Evolutionary conservation across 2,329 filamentous ascomycete species (phyloP).

Genomic region (Fusarium piperis): DNA sequence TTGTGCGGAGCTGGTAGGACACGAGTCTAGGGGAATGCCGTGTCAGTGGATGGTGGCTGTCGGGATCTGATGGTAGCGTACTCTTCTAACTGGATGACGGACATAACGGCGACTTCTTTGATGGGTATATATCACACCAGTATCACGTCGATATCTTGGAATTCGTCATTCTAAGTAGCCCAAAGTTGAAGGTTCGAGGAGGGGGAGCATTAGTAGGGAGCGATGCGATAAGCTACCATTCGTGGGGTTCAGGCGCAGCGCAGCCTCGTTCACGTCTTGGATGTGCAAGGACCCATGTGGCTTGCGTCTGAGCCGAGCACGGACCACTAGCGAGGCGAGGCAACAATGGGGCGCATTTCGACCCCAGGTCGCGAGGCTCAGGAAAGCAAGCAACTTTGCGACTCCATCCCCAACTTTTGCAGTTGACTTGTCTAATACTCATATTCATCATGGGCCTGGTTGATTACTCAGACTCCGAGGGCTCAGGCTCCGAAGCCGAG

Average conservation of each 20-base stretch:
- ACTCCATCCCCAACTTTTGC: neutral
- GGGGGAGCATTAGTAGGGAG: slow-evolving; percentile 7
- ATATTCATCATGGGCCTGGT: slow-evolving; percentile 75
- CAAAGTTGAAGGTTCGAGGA: neutral
- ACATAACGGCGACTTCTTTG: slow-evolving; percentile 42
- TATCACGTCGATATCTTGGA: slow-evolving; percentile 27
- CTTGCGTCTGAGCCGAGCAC: slow-evolving; percentile 26
- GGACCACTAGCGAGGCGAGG: slow-evolving; percentile 19
- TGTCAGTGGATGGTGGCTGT: slow-evolving; percentile 32
- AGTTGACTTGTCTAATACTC: neutral
- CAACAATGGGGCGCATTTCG: slow-evolving; percentile 19
- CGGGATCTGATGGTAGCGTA: slow-evolving; percentile 30
- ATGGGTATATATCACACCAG: slow-evolving; percentile 4
- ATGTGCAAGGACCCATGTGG: slow-evolving; percentile 26
- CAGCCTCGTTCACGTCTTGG: slow-evolving; percentile 29
- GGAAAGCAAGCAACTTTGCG: slow-evolving; percentile 13
- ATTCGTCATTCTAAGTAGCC: slow-evolving; percentile 7
- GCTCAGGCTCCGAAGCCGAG: slow-evolving; percentile 70
- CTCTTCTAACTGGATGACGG: slow-evolving; percentile 53
- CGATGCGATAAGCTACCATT: slow-evolving; percentile 18
- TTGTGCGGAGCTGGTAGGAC: slow-evolving; percentile 82
- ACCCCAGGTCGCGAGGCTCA: slow-evolving; percentile 5
- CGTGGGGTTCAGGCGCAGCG: slow-evolving; percentile 34
- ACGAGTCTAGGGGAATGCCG: slow-evolving; percentile 67
- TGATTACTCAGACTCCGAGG: slow-evolving; percentile 87